Evolutionary conservation across 768 basidiomycete genomes (phyloP), one percentile per base, ranked within the genome.

Genomic region (Chlorophyllum brunneum): DNA sequence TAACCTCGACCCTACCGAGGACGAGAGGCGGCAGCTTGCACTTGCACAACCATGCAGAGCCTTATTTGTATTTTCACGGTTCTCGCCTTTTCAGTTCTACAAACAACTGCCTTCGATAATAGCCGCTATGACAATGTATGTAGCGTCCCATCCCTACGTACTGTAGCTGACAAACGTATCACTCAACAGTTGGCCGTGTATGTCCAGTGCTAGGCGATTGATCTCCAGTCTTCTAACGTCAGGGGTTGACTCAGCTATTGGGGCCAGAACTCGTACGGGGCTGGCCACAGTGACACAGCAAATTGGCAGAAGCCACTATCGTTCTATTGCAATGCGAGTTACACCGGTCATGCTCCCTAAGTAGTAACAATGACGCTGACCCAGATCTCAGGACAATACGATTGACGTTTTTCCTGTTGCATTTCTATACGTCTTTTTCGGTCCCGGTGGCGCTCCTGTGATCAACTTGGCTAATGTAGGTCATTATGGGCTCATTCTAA

Each of bases 261-360:
- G 83, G 87, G 86, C 53, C 85, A 88, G 64, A 83, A 87, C 58
- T 86, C 86, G 1, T 85, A 85, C 54, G 85, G 86, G 34, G 85
- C 84, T 8, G 70, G 67, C 4, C 71, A 78, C 55, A 48, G 62
- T 13, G 74, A 85, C 54, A 64, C 71, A 0, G 74, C 79, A 26
- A 73, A 82, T 59, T 85, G 68, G 54, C 84, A 87, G 69, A 75
- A 85, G 61, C 67, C 75, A 0, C 68, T 88, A 48, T 76, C 79
- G 4, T 83, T 74, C 61, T 87, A 86, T 63, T 86, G 85, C 64
- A 74, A 79, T 59, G 82, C 80, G 46, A 53, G 69, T 61, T 13
- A 18, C 30, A n/a, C 39, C 23, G 27, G 27, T 6, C 22, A 11
- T 27, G 18, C 20, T 22, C 16, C 10, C 18, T 5, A 23, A 23